Percentiles rank a stretch among this genome's conserved stretches.
phyloP scores from a whole-genome alignment of 345 rosid genomes.

The Aquilaria yunnanensis region DNA sequence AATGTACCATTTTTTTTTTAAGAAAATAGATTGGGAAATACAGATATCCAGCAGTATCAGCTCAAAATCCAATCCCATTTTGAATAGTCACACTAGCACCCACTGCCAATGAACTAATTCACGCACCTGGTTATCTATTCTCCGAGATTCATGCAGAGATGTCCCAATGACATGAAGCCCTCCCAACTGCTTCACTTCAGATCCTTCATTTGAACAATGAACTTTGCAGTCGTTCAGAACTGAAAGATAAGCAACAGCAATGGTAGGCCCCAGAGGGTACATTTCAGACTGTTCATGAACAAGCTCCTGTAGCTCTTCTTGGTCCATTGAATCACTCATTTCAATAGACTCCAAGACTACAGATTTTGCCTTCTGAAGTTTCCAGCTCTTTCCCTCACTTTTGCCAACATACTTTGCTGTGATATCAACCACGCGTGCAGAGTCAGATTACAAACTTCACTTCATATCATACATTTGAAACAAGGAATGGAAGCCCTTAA shows the following conservation, averaged over 20 bases:
- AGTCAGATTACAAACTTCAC: conserved; percentile 11
- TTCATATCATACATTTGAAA: not conserved
- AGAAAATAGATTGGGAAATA: too few species aligned
- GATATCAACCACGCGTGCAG: conserved; percentile 12
- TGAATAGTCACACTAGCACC: not conserved
- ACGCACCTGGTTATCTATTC: conserved; percentile 93
- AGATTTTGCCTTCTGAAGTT: conserved; percentile 63
- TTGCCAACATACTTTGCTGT: conserved; percentile 91
- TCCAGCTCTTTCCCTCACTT: conserved; percentile 83
- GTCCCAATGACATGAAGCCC: conserved; percentile 97
- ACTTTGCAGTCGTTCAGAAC: conserved; percentile 84
- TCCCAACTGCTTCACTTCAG: conserved; percentile 90
- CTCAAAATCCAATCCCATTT: not conserved
- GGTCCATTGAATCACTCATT: conserved; percentile 67
- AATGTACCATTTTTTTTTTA: too few species aligned
- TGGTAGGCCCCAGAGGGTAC: conserved; percentile 90
- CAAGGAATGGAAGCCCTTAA: conserved; percentile 8
- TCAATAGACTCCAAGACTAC: conserved; percentile 67
- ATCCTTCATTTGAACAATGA: conserved; percentile 78
- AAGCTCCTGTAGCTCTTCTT: conserved; percentile 56
- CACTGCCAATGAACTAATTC: conserved; percentile 5
- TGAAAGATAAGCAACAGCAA: conserved; percentile 79
- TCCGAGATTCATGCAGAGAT: conserved; percentile 92
- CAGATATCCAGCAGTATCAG: too few species aligned
- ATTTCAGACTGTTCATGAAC: conserved; percentile 74